Percentiles rank a stretch among this genome's conserved stretches.
These are phyloP conservation scores for Exidia glandulosa DNA, from an alignment of 768 basidiomycete genomes.

Conservation along the genomic window DNA sequence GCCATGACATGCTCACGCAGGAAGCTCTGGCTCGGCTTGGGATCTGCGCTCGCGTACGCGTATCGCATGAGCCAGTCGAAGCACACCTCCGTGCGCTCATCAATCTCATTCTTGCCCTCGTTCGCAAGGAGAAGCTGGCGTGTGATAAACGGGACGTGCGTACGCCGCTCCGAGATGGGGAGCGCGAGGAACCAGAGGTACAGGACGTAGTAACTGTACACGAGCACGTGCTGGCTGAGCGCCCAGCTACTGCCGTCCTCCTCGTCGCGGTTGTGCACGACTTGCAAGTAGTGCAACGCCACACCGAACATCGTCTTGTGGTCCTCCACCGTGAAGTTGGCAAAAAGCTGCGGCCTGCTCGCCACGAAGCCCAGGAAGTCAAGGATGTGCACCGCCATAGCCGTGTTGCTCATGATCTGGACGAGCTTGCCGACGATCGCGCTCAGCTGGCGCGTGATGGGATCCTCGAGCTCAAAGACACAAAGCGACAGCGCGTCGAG, in stretches of 20 bases:
- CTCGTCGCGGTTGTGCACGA: conserved; percentile 61
- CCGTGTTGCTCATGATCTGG: conserved; percentile 88
- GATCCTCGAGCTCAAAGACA: conserved; percentile 75
- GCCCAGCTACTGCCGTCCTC: conserved; percentile 59
- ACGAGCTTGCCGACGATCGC: conserved; percentile 77
- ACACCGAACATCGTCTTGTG: conserved; percentile 93
- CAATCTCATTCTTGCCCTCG: conserved; percentile 58
- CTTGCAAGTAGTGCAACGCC: conserved; percentile 82
- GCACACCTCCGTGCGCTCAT: conserved; percentile 89
- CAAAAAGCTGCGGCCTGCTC: conserved; percentile 65
- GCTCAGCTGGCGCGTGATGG: conserved; percentile 69
- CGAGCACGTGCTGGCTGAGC: conserved; percentile 81
- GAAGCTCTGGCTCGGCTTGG: conserved; percentile 70
- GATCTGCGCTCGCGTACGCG: conserved; percentile 88
- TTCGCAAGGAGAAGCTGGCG: conserved; percentile 80
- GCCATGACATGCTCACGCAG: conserved; percentile 73
- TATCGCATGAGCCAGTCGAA: conserved; percentile 97
- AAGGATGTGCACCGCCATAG: conserved; percentile 92
- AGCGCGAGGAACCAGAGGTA: conserved; percentile 93
- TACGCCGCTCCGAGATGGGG: conserved; percentile 67
- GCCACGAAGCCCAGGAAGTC: conserved; percentile 83
- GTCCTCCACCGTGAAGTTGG: conserved; percentile 83
- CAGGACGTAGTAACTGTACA: conserved; percentile 80
- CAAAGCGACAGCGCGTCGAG: conserved; percentile 81
- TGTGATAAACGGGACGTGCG: conserved; percentile 77